These are phyloP conservation scores for Diospyros kaki DNA, from an alignment of 148 eudicot genomes.

Conservation along the genomic window DNA sequence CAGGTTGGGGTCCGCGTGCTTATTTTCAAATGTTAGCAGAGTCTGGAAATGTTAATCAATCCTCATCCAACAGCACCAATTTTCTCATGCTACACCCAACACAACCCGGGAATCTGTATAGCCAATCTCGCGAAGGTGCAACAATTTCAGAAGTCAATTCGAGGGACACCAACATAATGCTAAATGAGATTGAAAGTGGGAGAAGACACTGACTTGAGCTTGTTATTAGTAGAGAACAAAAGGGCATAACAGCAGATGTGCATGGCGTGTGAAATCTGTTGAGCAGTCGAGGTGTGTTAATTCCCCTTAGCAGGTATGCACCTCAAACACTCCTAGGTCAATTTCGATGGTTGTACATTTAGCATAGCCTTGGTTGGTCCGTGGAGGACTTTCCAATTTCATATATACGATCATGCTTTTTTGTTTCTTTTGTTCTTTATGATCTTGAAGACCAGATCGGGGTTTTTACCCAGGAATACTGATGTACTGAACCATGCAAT, in stretches of 20 bases:
- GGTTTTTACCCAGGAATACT: no score
- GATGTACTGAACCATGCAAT: no score
- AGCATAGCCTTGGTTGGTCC: background rate
- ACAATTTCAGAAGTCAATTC: slow-evolving; percentile 22
- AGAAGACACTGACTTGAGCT: slow-evolving; percentile 25
- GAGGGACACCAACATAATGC: slow-evolving; percentile 29
- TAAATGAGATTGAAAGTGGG: slow-evolving; percentile 39
- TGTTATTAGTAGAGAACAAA: slow-evolving; percentile 2
- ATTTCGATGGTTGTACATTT: background rate
- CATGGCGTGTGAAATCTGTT: background rate
- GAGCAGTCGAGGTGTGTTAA: background rate
- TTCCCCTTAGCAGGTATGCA: background rate
- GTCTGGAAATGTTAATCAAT: slow-evolving; percentile 36
- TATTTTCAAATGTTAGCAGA: slow-evolving; percentile 69
- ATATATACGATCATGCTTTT: background rate
- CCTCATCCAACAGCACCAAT: slow-evolving; percentile 21
- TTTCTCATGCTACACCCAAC: slow-evolving; percentile 31
- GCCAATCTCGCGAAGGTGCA: background rate
- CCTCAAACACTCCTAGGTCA: background rate
- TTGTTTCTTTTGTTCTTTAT: background rate
- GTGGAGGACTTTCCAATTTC: background rate
- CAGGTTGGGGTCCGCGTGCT: slow-evolving; percentile 94
- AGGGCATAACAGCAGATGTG: background rate
- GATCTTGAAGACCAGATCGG: background rate
- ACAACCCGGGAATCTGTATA: background rate